A percentile compares a stretch with the other conserved stretches of the same genome.
Evolutionary conservation across 164 flowering plant species (phyloP).

Genomic region (Dillenia turbinata): DNA sequence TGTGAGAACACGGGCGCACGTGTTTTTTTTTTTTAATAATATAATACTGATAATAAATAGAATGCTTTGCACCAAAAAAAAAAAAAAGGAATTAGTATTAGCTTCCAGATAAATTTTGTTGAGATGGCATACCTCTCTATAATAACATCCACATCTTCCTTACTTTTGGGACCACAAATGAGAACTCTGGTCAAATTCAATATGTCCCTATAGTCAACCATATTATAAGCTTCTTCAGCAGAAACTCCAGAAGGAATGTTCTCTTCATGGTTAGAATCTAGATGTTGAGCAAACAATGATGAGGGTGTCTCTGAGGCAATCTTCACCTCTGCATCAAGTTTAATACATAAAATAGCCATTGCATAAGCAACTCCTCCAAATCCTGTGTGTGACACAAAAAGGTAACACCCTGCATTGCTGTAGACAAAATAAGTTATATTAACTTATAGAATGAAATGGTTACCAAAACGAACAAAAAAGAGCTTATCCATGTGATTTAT

Average conservation of each 20-base stretch:
- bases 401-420: conserved; percentile 84
- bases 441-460: not conserved
- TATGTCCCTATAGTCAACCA: conserved; percentile 89
- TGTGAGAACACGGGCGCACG: too few relatives aligned
- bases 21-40: too few relatives aligned
- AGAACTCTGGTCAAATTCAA: conserved; percentile 89
- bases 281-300: conserved; percentile 15
- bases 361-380: conserved; percentile 95
- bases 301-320: conserved; percentile 24
- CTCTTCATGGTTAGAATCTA: conserved; percentile 21
- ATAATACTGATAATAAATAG: too few relatives aligned
- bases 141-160: conserved; percentile 70
- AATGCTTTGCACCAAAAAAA: not conserved
- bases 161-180: conserved; percentile 80
- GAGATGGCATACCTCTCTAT: conserved; percentile 60
- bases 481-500: conserved; percentile 7
- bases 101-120: not conserved
- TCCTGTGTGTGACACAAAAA: conserved; percentile 93
- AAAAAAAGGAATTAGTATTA: not conserved
- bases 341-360: conserved; percentile 82
- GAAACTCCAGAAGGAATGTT: conserved; percentile 25
- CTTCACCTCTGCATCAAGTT: conserved; percentile 46
- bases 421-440: conserved; percentile 3
- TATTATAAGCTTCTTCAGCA: conserved; percentile 55
- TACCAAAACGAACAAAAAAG: not conserved